These are phyloP conservation scores for Hymenoscyphus repandus DNA, from an alignment of 2,329 filamentous ascomycete genomes.

Conservation along the genomic window DNA sequence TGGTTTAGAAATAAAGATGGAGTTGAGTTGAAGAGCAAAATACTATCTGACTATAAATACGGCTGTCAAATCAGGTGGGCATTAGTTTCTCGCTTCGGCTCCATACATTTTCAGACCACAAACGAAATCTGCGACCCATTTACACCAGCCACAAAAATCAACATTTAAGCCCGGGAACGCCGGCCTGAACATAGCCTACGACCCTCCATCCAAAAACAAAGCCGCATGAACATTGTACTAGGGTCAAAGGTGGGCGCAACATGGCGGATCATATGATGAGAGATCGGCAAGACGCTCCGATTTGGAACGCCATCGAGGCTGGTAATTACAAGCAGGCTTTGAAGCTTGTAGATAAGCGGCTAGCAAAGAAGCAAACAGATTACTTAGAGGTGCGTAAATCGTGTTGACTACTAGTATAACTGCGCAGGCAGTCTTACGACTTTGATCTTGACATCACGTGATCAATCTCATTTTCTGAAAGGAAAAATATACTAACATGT, in stretches of 20 bases:
- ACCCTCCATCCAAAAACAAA: neutral
- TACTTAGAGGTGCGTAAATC: conserved; percentile 29
- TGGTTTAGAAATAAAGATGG: too few relatives aligned
- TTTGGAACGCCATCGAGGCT: conserved; percentile 32
- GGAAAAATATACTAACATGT: conserved; percentile 11
- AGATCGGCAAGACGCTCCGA: conserved; percentile 28
- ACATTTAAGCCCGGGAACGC: neutral
- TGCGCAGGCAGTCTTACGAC: neutral
- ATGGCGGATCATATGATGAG: conserved; percentile 25
- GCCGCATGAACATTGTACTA: conserved; percentile 4
- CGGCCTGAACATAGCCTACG: neutral
- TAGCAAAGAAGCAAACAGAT: conserved; percentile 28
- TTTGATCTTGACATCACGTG: conserved; percentile 13
- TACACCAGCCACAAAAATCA: neutral
- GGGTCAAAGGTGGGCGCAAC: conserved; percentile 3
- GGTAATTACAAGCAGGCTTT: conserved; percentile 32
- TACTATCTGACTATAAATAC: too few relatives aligned
- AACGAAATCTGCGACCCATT: neutral
- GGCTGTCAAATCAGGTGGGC: too few relatives aligned
- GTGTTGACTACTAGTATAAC: neutral
- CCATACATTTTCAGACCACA: neutral
- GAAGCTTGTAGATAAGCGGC: conserved; percentile 32
- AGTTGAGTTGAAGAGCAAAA: too few relatives aligned
- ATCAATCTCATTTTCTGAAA: conserved; percentile 1
- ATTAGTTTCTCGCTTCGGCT: neutral